A percentile compares a stretch with the other conserved stretches of the same genome.
phyloP scores from a whole-genome alignment of 345 rosid species.

The Stellera chamaejasme region DNA sequence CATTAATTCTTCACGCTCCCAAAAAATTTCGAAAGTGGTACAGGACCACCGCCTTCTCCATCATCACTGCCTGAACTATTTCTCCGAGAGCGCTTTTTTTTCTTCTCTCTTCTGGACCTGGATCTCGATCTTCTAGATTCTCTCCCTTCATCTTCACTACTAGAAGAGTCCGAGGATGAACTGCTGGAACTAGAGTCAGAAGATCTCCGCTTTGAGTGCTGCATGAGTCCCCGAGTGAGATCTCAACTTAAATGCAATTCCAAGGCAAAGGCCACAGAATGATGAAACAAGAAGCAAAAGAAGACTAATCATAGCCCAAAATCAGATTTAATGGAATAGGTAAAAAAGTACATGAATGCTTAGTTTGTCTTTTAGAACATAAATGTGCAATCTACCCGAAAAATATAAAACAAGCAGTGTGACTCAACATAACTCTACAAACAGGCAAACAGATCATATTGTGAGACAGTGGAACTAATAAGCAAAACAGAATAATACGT shows the following conservation, averaged over 20 bases:
- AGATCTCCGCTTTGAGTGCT: constrained; percentile 67
- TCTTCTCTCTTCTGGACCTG: constrained; percentile 65
- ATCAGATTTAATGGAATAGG: too few species aligned
- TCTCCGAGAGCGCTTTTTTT: constrained; percentile 65
- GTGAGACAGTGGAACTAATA: too few species aligned
- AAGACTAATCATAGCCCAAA: background rate
- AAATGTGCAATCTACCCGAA: too few species aligned
- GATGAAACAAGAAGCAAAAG: background rate
- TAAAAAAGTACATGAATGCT: too few species aligned
- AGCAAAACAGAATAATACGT: background rate
- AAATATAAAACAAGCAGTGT: too few species aligned
- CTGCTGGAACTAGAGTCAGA: constrained; percentile 48
- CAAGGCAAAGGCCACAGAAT: background rate
- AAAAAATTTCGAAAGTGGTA: constrained; percentile 89
- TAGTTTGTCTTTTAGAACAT: too few species aligned
- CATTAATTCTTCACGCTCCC: constrained; percentile 53
- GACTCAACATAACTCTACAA: too few species aligned
- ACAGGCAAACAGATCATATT: too few species aligned
- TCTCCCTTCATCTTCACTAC: constrained; percentile 64
- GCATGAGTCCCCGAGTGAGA: constrained; percentile 14
- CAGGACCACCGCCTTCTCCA: constrained; percentile 62
- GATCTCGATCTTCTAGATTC: constrained; percentile 77
- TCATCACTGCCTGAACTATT: constrained; percentile 39
- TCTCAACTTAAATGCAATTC: constrained; percentile 3
- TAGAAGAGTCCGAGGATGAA: constrained; percentile 71